These are phyloP conservation scores for Colletotrichum sp. DNA, from an alignment of 2,329 filamentous ascomycete species.

Conservation along the genomic window DNA sequence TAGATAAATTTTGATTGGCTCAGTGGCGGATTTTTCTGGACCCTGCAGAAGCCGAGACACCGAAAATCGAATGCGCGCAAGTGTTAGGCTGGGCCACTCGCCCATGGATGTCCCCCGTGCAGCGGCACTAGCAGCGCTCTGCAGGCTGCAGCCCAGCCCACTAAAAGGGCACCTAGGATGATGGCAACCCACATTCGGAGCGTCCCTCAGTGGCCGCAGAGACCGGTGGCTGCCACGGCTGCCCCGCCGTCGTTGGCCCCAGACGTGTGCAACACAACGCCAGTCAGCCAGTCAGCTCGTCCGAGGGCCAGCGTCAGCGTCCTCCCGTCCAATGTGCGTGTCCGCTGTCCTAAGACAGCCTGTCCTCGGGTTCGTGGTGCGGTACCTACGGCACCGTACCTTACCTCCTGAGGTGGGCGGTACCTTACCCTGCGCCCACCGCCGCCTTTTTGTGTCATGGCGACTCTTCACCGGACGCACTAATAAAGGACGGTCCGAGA, in stretches of 20 bases:
- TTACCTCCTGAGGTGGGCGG: neutral
- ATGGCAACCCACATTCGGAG: neutral
- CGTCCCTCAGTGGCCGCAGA: neutral
- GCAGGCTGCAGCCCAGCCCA: neutral
- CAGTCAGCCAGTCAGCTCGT: neutral
- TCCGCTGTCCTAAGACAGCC: neutral
- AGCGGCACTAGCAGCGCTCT: neutral
- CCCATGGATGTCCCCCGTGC: neutral
- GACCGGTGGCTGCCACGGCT: neutral
- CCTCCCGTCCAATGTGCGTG: neutral
- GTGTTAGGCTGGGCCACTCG: neutral
- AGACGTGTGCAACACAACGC: neutral
- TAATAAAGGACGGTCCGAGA: slow-evolving; percentile 17
- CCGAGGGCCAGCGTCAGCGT: neutral
- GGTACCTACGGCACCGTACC: neutral
- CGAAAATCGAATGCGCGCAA: neutral
- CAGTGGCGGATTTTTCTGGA: neutral
- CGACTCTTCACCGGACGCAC: slow-evolving; percentile 20
- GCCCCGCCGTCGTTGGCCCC: neutral
- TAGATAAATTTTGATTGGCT: neutral
- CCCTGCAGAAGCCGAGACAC: slow-evolving; percentile 2
- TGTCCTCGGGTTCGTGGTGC: neutral
- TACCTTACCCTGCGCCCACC: neutral
- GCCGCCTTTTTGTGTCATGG: slow-evolving; percentile 14
- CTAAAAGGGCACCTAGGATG: neutral